phyloP scores from a whole-genome alignment of 345 rosid species.

The Linum usitatissimum region DNA sequence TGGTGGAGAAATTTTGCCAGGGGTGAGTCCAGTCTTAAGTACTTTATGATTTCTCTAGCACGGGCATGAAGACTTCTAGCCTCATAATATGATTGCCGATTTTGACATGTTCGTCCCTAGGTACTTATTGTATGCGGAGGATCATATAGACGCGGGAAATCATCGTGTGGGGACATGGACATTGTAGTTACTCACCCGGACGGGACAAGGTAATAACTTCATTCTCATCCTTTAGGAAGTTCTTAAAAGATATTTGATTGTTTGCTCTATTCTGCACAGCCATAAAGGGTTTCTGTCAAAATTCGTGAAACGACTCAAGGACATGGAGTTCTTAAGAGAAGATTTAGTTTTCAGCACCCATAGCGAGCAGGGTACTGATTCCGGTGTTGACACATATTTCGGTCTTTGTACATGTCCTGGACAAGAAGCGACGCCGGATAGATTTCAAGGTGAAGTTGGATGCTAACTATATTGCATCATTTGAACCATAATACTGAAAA shows the following conservation, averaged over 20 bases:
- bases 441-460: slow-evolving; percentile 59
- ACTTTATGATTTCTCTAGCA: slow-evolving; percentile 13
- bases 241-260: not conserved
- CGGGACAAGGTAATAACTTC: slow-evolving; percentile 51
- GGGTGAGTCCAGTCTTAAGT: slow-evolving; percentile 36
- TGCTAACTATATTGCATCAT: not conserved
- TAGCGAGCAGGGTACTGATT: slow-evolving; percentile 83
- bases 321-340: slow-evolving; percentile 63
- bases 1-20: slow-evolving; percentile 64
- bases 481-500: not conserved
- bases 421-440: slow-evolving; percentile 61
- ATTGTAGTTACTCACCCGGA: slow-evolving; percentile 80
- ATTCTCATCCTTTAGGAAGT: not conserved
- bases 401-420: slow-evolving; percentile 89
- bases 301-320: slow-evolving; percentile 63
- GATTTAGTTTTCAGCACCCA: slow-evolving; percentile 76
- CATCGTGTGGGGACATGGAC: slow-evolving; percentile 90
- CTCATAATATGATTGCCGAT: not conserved
- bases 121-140: slow-evolving; percentile 77
- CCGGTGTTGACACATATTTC: slow-evolving; percentile 92
- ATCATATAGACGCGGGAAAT: slow-evolving; percentile 92
- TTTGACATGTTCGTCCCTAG: slow-evolving; percentile 22
- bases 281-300: slow-evolving; percentile 77
- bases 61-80: not conserved
- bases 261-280: slow-evolving; percentile 26